A percentile compares a stretch with the other conserved stretches of the same genome.
Conservation (phyloP, 805 yeast species). For the Tetrapisispora taiwanensis region DNA sequence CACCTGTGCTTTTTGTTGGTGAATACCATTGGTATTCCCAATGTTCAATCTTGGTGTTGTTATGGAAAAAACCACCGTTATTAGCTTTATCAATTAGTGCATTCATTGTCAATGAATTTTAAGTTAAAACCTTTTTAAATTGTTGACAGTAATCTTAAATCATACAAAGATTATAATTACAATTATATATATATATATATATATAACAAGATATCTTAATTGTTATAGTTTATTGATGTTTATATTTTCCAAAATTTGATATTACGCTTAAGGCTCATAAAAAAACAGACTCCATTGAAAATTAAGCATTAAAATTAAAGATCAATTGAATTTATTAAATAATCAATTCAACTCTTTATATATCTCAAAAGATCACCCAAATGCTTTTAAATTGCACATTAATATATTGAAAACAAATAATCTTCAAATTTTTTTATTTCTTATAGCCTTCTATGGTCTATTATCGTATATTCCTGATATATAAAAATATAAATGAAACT, state of each 20-base stretch:
- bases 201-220: no score
- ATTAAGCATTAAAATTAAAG: no score
- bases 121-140: no score
- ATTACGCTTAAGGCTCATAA: neutral
- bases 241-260: neutral
- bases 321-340: no score
- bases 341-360: no score
- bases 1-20: constrained; percentile 12
- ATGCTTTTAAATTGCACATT: no score
- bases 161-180: no score
- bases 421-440: no score
- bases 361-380: no score
- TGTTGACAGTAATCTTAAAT: no score
- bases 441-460: neutral
- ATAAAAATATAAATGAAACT: neutral
- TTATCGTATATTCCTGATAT: neutral
- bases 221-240: neutral
- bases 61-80: constrained; percentile 10
- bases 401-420: neutral
- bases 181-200: no score
- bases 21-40: constrained; percentile 29
- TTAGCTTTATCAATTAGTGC: constrained; percentile 21
- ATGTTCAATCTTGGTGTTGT: constrained; percentile 10
- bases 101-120: constrained; percentile 5
- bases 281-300: no score